Percentiles rank a stretch among this genome's conserved stretches.
These are phyloP conservation scores for Capsicum chinense DNA, from an alignment of 257 asterid genomes.

Conservation along the genomic window DNA sequence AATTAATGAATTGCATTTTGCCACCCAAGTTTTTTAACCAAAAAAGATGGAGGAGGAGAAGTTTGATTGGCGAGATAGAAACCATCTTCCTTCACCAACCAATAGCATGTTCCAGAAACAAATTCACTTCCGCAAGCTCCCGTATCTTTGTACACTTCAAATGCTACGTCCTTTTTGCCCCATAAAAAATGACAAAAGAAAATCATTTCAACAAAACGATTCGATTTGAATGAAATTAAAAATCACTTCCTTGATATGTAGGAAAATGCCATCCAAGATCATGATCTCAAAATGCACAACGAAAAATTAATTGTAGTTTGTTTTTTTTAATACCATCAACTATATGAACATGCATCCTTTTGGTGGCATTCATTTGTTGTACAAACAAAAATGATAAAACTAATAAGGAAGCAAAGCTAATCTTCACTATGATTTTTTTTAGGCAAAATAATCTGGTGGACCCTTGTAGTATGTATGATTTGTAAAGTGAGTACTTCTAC, in stretches of 20 bases:
- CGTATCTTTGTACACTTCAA: no score
- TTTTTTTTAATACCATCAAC: background rate
- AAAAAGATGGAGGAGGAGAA: background rate
- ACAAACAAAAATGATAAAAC: background rate
- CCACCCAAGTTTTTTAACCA: background rate
- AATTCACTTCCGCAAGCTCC: background rate
- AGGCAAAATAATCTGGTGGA: no score
- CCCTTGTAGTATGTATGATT: no score
- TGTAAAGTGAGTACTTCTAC: no score
- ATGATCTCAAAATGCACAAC: slow-evolving; percentile 7
- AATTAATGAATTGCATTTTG: background rate
- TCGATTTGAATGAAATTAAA: background rate
- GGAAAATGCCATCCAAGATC: slow-evolving; percentile 17
- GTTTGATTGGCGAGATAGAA: slow-evolving; percentile 4
- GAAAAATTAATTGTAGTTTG: background rate
- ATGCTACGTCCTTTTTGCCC: no score
- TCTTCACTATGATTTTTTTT: background rate
- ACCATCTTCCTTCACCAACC: slow-evolving; percentile 26
- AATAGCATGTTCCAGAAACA: background rate
- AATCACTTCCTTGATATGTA: background rate
- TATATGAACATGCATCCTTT: background rate
- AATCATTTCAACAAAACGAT: background rate
- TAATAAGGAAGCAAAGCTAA: background rate
- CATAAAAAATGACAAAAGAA: slow-evolving; percentile 4
- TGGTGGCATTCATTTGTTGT: background rate